A percentile compares a stretch with the other conserved stretches of the same genome.
Conservation (phyloP, 75 land plant genomes). For the Adiantum capillusveneris region DNA sequence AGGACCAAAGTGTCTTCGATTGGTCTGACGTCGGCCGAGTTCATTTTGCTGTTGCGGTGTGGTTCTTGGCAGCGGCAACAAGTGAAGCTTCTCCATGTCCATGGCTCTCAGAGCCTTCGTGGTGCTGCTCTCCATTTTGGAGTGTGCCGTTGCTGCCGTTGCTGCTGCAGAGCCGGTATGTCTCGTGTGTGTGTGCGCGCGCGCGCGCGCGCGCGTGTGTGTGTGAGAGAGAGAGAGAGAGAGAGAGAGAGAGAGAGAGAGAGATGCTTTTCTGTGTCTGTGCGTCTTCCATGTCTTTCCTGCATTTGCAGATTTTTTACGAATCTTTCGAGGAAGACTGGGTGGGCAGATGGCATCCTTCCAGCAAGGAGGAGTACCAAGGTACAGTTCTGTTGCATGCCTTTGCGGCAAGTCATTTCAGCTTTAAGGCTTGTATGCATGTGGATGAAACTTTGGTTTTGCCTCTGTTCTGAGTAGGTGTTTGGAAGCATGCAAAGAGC, state of each 20-base stretch:
- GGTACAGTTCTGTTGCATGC: neutral
- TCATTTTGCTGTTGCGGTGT: too few species aligned
- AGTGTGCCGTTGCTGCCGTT: too few species aligned
- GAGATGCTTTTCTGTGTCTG: too few species aligned
- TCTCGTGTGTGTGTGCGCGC: conserved; percentile 1
- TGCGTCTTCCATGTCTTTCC: too few species aligned
- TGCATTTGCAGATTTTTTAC: conserved; percentile 8
- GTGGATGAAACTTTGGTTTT: neutral
- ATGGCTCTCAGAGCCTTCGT: too few species aligned
- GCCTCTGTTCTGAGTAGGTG: conserved; percentile 37
- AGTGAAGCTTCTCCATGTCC: too few species aligned
- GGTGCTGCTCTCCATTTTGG: too few species aligned
- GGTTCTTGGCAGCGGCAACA: too few species aligned
- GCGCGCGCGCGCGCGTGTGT: neutral
- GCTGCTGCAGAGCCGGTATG: neutral
- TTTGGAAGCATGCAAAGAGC: conserved; percentile 92
- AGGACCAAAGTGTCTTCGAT: too few species aligned
- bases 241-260: conserved; percentile 7
- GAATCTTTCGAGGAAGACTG: conserved; percentile 8
- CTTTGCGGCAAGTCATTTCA: too few species aligned
- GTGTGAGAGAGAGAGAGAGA: conserved; percentile 8
- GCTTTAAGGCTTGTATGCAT: too few species aligned
- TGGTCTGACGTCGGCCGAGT: too few species aligned
- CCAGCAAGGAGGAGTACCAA: conserved; percentile 4
- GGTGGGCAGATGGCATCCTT: conserved; percentile 8